phyloP scores from a whole-genome alignment of 192 early-diverging fungal genomes.

The Backusella macrospora region DNA sequence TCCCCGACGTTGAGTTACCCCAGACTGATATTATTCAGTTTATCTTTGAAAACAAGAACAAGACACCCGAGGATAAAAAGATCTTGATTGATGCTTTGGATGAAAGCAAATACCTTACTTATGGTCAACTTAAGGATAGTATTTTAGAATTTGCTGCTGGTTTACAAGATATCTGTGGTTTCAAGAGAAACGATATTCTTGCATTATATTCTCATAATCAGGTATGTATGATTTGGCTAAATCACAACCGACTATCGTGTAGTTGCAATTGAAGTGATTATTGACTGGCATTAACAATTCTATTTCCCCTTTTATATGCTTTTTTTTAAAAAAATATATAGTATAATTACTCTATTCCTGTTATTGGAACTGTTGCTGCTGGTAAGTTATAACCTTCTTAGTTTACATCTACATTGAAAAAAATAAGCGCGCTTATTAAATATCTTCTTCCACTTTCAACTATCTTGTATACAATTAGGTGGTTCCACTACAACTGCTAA shows the following conservation, averaged over 20 bases:
- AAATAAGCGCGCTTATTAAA: not conserved
- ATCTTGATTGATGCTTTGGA: slow-evolving; percentile 48
- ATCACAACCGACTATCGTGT: not conserved
- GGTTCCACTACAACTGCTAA: slow-evolving; percentile 77
- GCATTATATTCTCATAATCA: slow-evolving; percentile 37
- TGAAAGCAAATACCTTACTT: slow-evolving; percentile 37
- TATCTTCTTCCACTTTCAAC: not conserved
- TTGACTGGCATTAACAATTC: too few relatives aligned
- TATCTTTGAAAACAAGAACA: slow-evolving; percentile 43
- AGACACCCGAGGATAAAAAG: slow-evolving; percentile 38
- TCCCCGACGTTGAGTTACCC: slow-evolving; percentile 45
- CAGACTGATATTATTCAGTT: slow-evolving; percentile 48
- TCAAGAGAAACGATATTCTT: slow-evolving; percentile 33
- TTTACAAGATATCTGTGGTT: slow-evolving; percentile 33
- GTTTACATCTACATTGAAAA: slow-evolving; percentile 22
- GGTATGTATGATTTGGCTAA: slow-evolving; percentile 25
- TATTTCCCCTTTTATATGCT: too few relatives aligned
- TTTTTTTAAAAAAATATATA: too few relatives aligned
- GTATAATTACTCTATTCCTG: slow-evolving; percentile 38
- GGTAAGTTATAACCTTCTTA: slow-evolving; percentile 31
- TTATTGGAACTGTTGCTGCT: slow-evolving; percentile 44
- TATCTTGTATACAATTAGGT: slow-evolving; percentile 42
- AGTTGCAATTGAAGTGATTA: too few relatives aligned
- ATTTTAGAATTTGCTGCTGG: slow-evolving; percentile 34
- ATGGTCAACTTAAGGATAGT: slow-evolving; percentile 36